Evolutionary conservation across 345 rosid species (phyloP), one percentile per base, ranked within the genome.

Genomic region (Mercurialis annua): DNA sequence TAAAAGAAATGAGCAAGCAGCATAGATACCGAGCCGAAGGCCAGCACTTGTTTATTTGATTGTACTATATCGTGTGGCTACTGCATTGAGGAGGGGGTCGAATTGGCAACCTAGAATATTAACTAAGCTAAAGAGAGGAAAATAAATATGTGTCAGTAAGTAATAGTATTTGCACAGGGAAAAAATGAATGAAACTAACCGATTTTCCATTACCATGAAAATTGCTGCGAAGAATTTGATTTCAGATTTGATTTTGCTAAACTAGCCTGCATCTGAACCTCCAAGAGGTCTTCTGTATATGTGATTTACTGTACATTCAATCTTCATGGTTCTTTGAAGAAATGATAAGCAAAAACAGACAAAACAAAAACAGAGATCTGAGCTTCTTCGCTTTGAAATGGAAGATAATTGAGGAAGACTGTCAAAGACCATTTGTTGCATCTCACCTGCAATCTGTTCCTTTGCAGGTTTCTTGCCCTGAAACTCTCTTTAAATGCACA

Each of bases 391-490:
- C 23, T 48, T 48, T 17, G 3, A 1, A 48, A 48, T 9, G 99
- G 99, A 82, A 77, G 80, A 70, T 94, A 67, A 86, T 94, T 72
- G 96, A 87, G 73, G 97, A 82, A 70, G 70, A 86, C 48, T 79
- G 73, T 72, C 84, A 89, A 43, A 91, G 78, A 80, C 91, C 99
- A 42, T 91, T 94, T 76, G 66, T 89, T 77, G 90, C 92, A 52
- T 91, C 99, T 31, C 88, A 85, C 71, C 69, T 94, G 62, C 70
- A 82, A 66, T 48, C 42, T 29, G 60, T 29, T 1, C 4, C 60
- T 40, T 5, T 6, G 29, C 42, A 56, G n/a, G 16, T 29, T 65
- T 81, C 71, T 71, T 75, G 31, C 68, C 65, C 67, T 21, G 49
- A 71, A 34, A 62, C 72, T 78, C 69, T 54, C 68, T 62, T n/a